Evolutionary conservation across 176 grass and related monocot genomes (phyloP), one percentile per base, ranked within the genome.

Genomic region (Zea mays): DNA sequence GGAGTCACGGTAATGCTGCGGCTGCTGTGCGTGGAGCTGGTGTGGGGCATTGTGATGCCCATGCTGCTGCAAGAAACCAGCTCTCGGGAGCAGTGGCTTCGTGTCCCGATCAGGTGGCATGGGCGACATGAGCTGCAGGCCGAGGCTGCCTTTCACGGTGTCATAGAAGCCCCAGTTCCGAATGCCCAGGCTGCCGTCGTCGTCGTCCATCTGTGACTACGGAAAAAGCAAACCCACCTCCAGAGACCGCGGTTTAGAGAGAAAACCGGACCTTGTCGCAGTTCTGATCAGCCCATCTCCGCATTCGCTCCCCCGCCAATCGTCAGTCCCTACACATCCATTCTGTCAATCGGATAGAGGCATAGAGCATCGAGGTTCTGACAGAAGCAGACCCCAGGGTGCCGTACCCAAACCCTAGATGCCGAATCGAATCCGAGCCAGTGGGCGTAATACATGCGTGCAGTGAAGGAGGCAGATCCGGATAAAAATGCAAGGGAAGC

Each of bases 151-250:
- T 88, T 96, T 96, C 38, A 85, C 72, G 4, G 67, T 83, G 8
- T 92, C 90, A 17, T 92, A 96, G 85, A 84, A 96, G 54, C 90
- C 87, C 90, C 93, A 90, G 86, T 90, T 90, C 85, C 87, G 84
- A 55, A 92, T 82, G 19, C 93, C 82, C 48, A 92, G 86, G 62
- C 80, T 70, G 10, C 86, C 27, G 27, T 27, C 92, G 15, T 94
- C 88, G 10, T 88, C 92, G 73, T 96, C 90, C 93, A 92, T 92
- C 76, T 81, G 54, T 44, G 42, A 44, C 8, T 5, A 8, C 8
- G 20, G 49, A 27, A 55, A 15, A 46, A 56, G 84, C 13, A 5
- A 80, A 71, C 74, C 61, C 21, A 86, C 79, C 71, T 80, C 63
- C 27, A 86, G 19, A 20, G 76, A 61, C 56, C 46, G 40, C 50